Evolutionary conservation across 2,329 filamentous ascomycete species (phyloP).

Genomic region (Knufia petricola): DNA sequence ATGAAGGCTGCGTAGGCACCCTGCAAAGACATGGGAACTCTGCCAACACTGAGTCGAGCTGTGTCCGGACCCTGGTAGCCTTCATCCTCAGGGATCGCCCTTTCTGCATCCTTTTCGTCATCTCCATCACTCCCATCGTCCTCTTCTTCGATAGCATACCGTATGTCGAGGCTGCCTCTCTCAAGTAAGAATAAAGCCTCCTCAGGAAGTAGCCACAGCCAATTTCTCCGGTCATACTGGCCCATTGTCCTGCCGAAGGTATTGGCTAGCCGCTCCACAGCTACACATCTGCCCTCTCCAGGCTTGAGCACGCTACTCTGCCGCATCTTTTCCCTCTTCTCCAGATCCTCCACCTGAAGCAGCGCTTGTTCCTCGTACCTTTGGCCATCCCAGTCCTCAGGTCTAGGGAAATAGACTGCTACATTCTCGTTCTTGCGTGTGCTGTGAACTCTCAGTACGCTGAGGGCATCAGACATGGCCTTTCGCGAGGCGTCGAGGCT

Average conservation of each 20-base stretch:
- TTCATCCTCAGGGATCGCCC: constrained; percentile 37
- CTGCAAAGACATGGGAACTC: constrained; percentile 80
- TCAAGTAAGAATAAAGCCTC: constrained; percentile 86
- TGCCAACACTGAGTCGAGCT: constrained; percentile 30
- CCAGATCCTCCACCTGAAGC: constrained; percentile 2
- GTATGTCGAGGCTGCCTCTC: constrained; percentile 73
- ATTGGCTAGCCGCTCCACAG: constrained; percentile 64
- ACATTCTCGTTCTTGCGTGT: constrained; percentile 51
- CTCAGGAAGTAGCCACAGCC: constrained; percentile 78
- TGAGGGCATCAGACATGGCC: constrained; percentile 82
- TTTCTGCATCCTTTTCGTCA: constrained; percentile 1
- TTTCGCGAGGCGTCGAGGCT: constrained; percentile 70
- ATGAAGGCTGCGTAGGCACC: constrained; percentile 80
- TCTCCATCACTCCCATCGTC: constrained; percentile 14
- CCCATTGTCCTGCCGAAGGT: constrained; percentile 70
- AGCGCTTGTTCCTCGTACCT: constrained; percentile 11
- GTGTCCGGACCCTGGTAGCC: constrained; percentile 26
- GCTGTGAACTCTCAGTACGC: constrained; percentile 65
- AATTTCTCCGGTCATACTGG: constrained; percentile 52
- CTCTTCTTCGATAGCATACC: constrained; percentile 48
- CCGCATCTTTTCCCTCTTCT: constrained; percentile 12
- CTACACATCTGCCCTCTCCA: constrained; percentile 34
- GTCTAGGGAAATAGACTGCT: constrained; percentile 53
- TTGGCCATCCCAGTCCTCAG: constrained; percentile 14
- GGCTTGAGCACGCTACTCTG: constrained; percentile 5